These are phyloP conservation scores for Kwoniella bestiolae DNA, from an alignment of 768 basidiomycete genomes.

Conservation along the genomic window DNA sequence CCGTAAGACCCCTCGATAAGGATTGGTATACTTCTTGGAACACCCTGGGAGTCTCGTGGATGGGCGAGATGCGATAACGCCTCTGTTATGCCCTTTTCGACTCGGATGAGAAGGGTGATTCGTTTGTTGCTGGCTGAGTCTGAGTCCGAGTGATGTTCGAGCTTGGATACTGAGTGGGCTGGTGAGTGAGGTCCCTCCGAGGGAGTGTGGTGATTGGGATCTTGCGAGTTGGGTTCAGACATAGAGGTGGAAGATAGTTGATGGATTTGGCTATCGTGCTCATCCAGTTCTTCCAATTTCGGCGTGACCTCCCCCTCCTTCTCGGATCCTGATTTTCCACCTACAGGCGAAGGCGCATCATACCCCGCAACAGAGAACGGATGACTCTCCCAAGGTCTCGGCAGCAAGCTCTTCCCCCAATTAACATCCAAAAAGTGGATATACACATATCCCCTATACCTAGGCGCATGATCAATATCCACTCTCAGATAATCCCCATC, in stretches of 20 bases:
- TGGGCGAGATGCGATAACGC: background rate
- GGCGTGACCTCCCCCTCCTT: background rate
- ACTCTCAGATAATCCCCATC: conserved; percentile 2
- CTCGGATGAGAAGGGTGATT: background rate
- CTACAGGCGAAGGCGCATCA: background rate
- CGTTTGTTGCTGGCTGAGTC: background rate
- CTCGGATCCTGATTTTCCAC: background rate
- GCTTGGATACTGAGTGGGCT: background rate
- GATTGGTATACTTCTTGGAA: background rate
- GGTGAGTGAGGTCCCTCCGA: background rate
- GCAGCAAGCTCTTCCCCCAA: background rate
- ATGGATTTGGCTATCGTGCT: too few relatives aligned
- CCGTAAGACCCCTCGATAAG: conserved; percentile 3
- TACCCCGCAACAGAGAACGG: background rate
- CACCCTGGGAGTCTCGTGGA: too few relatives aligned
- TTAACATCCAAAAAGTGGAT: background rate
- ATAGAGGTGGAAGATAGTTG: background rate
- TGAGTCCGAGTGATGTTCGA: background rate
- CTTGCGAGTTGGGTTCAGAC: background rate
- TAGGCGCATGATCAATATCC: background rate
- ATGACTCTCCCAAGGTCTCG: conserved; percentile 7
- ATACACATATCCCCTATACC: background rate
- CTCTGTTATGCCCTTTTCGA: background rate
- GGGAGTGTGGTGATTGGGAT: background rate
- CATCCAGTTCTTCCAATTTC: background rate